A percentile compares a stretch with the other conserved stretches of the same genome.
Conservation (phyloP, 257 asterid genomes). For the Jacaranda mimosifolia region DNA sequence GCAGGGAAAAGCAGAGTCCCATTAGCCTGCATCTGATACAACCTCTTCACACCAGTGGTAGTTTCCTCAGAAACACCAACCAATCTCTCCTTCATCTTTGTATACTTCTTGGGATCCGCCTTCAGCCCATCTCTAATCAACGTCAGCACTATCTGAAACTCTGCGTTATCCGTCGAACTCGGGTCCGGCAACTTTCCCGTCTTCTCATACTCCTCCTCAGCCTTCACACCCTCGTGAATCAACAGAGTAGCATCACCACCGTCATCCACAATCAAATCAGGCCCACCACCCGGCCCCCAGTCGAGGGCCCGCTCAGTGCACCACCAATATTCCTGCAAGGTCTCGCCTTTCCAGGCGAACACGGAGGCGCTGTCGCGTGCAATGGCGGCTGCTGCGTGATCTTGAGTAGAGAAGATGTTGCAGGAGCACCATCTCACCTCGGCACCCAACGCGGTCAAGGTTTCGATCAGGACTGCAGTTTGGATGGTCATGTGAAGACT, state of each 20-base stretch:
- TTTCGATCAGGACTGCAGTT: too few relatives aligned
- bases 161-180: constrained; percentile 40
- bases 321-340: constrained; percentile 50
- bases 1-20: constrained; percentile 40
- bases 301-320: constrained; percentile 50
- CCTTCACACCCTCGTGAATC: constrained; percentile 49
- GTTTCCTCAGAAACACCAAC: constrained; percentile 50
- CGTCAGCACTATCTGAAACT: constrained; percentile 44
- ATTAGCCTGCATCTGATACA: constrained; percentile 43
- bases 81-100: constrained; percentile 45
- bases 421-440: not conserved
- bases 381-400: constrained; percentile 47
- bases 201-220: constrained; percentile 44
- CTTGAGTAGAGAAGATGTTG: constrained; percentile 38
- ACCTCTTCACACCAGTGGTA: constrained; percentile 47
- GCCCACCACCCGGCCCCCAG: constrained; percentile 48
- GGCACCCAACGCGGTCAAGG: too few relatives aligned
- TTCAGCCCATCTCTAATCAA: constrained; percentile 39
- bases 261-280: constrained; percentile 45
- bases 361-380: constrained; percentile 47
- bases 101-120: constrained; percentile 41
- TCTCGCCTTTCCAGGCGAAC: constrained; percentile 44
- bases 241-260: constrained; percentile 45
- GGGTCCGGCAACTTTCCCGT: constrained; percentile 43
- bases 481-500: constrained; percentile 3